A percentile compares a stretch with the other conserved stretches of the same genome.
Evolutionary conservation across 306 rosid genomes (phyloP).

Genomic region (Lathyrus sativus): DNA sequence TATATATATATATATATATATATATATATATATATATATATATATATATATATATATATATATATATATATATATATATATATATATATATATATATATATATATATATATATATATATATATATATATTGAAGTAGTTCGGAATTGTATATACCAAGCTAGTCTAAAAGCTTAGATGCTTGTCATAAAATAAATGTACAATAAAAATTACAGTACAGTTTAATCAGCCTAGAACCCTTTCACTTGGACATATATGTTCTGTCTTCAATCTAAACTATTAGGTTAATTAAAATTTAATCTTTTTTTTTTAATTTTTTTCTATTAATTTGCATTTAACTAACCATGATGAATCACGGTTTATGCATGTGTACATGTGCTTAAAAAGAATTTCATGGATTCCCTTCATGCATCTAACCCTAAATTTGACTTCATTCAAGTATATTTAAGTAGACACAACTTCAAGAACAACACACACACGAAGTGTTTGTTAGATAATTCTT

Average conservation of each 20-base stretch:
- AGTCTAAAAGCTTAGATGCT: not conserved
- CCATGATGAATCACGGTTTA: conserved; percentile 22
- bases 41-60: too few relatives aligned
- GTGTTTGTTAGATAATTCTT: too few relatives aligned
- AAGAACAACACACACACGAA: conserved; percentile 25
- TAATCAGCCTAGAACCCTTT: conserved; percentile 33
- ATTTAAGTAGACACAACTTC: conserved; percentile 35
- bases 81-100: too few relatives aligned
- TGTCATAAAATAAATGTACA: conserved; percentile 3
- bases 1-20: too few relatives aligned
- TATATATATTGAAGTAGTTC: too few relatives aligned
- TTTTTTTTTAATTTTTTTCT: conserved; percentile 28
- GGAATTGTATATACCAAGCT: too few relatives aligned
- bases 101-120: too few relatives aligned
- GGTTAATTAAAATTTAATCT: conserved; percentile 21
- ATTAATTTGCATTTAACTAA: conserved; percentile 32
- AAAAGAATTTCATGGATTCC: conserved; percentile 32
- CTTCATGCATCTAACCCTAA: conserved; percentile 56
- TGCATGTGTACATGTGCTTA: conserved; percentile 52
- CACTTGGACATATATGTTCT: conserved; percentile 39
- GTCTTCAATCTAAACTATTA: conserved; percentile 25
- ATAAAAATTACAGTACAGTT: not conserved
- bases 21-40: too few relatives aligned
- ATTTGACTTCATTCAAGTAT: conserved; percentile 35
- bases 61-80: too few relatives aligned